Percentiles rank a stretch among this genome's conserved stretches.
Evolutionary conservation across 2,329 filamentous ascomycete genomes (phyloP).

Genomic region (Knufia petricola): DNA sequence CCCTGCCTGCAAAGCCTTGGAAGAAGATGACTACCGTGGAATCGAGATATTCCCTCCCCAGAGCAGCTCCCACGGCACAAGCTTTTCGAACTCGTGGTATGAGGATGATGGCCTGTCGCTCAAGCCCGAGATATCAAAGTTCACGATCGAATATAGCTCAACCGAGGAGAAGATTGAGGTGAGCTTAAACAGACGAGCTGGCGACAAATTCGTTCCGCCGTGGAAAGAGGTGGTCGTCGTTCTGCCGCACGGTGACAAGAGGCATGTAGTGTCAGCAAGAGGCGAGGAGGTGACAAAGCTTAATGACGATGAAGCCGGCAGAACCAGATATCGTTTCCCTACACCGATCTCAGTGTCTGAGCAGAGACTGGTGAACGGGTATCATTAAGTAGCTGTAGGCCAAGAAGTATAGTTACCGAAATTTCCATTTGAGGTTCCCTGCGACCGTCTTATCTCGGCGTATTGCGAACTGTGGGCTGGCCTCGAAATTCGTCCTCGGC

Average conservation of each 20-base stretch:
- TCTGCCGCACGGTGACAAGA: slow-evolving; percentile 41
- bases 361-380: not conserved
- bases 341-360: not conserved
- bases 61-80: slow-evolving; percentile 31
- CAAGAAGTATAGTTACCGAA: not conserved
- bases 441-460: too few relatives aligned
- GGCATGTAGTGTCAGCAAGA: slow-evolving; percentile 30
- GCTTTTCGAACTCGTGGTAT: slow-evolving; percentile 40
- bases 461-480: too few relatives aligned
- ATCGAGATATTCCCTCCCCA: slow-evolving; percentile 49
- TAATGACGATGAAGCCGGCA: not conserved
- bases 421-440: too few relatives aligned
- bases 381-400: not conserved
- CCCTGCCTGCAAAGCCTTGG: slow-evolving; percentile 35
- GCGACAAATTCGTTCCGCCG: slow-evolving; percentile 36
- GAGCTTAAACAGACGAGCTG: slow-evolving; percentile 31
- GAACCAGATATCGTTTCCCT: not conserved
- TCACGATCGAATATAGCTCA: slow-evolving; percentile 37
- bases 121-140: slow-evolving; percentile 32
- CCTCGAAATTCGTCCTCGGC: too few relatives aligned
- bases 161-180: slow-evolving; percentile 38
- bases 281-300: slow-evolving; percentile 23
- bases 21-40: slow-evolving; percentile 46
- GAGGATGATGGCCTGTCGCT: slow-evolving; percentile 50
- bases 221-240: slow-evolving; percentile 45